phyloP scores from a whole-genome alignment of 192 early-diverging fungal genomes.

The Backusella psychrophila region DNA sequence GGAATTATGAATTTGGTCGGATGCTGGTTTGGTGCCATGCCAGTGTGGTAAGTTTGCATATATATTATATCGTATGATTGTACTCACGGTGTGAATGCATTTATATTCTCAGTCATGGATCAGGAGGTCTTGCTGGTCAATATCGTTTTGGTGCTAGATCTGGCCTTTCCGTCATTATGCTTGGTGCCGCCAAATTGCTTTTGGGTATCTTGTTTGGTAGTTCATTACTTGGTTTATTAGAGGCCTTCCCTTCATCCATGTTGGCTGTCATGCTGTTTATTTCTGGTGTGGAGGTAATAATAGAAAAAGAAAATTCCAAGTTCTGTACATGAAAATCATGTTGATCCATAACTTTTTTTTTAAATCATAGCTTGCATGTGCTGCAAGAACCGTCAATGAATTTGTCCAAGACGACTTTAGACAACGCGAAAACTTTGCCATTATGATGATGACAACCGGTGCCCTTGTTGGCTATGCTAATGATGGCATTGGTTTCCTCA shows the following conservation, averaged over 20 bases:
- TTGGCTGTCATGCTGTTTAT: conserved; percentile 88
- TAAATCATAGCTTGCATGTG: conserved; percentile 23
- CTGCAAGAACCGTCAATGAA: conserved; percentile 38
- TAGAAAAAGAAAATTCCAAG: conserved; percentile 14
- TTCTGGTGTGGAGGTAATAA: conserved; percentile 73
- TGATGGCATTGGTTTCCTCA: conserved; percentile 79
- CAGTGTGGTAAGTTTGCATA: conserved; percentile 54
- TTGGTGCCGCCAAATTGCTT: conserved; percentile 77
- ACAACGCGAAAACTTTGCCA: conserved; percentile 58
- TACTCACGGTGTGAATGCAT: not conserved
- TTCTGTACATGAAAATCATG: no score
- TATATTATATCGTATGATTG: not conserved
- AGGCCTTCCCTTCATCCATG: conserved; percentile 71
- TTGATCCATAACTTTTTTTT: not conserved
- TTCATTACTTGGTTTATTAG: conserved; percentile 70
- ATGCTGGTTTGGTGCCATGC: conserved; percentile 77
- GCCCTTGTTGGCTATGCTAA: conserved; percentile 74
- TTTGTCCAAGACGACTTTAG: conserved; percentile 40
- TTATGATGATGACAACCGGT: conserved; percentile 71
- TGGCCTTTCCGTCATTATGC: conserved; percentile 71
- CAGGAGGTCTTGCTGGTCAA: conserved; percentile 92
- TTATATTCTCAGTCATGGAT: conserved; percentile 51
- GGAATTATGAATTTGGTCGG: conserved; percentile 79
- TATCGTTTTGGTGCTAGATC: conserved; percentile 91
- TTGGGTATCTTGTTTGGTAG: conserved; percentile 82